These are phyloP conservation scores for Paecilomyces formosus DNA, from an alignment of 2,329 filamentous ascomycete genomes.

Conservation along the genomic window DNA sequence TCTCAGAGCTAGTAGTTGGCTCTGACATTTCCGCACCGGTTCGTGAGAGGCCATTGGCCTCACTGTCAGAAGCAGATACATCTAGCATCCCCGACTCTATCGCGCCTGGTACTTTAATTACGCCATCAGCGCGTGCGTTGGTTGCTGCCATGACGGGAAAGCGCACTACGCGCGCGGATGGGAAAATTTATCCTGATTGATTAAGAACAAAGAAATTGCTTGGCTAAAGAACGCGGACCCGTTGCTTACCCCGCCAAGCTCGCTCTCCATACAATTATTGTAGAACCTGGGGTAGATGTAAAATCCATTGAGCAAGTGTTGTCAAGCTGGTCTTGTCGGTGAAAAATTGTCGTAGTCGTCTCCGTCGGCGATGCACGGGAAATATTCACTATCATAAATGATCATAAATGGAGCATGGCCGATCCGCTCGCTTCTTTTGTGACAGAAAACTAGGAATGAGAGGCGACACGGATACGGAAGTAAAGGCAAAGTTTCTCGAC, in stretches of 20 bases:
- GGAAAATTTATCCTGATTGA: neutral
- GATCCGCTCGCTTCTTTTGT: neutral
- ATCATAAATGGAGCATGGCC: neutral
- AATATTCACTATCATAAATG: neutral
- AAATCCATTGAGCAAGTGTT: neutral
- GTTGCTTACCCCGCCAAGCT: neutral
- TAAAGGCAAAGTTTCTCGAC: neutral
- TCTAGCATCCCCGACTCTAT: neutral
- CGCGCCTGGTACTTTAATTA: neutral
- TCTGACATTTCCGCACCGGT: neutral
- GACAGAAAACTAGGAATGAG: neutral
- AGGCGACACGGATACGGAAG: neutral
- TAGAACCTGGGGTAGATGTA: neutral
- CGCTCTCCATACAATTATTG: neutral
- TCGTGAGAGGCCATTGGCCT: neutral
- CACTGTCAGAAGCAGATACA: neutral
- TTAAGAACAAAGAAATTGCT: neutral
- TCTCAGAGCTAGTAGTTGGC: constrained; percentile 1
- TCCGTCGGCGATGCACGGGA: neutral
- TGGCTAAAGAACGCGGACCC: neutral
- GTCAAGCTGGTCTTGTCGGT: neutral
- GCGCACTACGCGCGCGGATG: neutral
- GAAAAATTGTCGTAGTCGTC: neutral
- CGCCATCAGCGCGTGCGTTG: neutral
- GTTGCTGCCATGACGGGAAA: neutral